Conservation (phyloP, 129 eudicot genomes). For the Chrysanthemum lavandulifolium region DNA sequence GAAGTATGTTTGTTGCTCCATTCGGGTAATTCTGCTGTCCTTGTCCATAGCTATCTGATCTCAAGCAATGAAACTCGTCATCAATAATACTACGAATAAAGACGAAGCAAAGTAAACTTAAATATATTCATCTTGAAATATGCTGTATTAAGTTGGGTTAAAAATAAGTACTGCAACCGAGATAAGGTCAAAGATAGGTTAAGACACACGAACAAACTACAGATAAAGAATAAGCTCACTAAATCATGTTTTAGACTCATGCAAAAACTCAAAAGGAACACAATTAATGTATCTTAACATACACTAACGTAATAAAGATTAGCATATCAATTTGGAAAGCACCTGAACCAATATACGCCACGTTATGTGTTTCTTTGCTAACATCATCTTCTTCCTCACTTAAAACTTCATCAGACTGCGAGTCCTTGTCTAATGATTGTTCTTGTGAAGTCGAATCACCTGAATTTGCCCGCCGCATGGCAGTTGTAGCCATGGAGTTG, state of each 20-base stretch:
- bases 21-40: conserved; percentile 45
- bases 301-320: neutral
- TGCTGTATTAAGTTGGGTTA: too few relatives aligned
- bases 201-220: too few relatives aligned
- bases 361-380: conserved; percentile 43
- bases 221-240: neutral
- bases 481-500: conserved; percentile 35
- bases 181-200: too few relatives aligned
- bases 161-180: neutral
- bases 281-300: neutral
- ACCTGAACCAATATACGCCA: conserved; percentile 47
- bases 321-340: conserved; percentile 2
- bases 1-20: conserved; percentile 39
- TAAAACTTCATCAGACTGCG: conserved; percentile 60
- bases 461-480: conserved; percentile 52
- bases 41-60: conserved; percentile 40
- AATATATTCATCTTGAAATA: neutral
- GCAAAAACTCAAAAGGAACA: too few relatives aligned
- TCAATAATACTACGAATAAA: conserved; percentile 1
- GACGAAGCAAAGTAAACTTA: neutral
- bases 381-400: conserved; percentile 72
- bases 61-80: conserved; percentile 22
- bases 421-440: conserved; percentile 65
- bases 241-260: neutral
- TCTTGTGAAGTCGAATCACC: conserved; percentile 68